A percentile compares a stretch with the other conserved stretches of the same genome.
These are phyloP conservation scores for Litsea cubeba DNA, from an alignment of 164 flowering plant genomes.

Conservation along the genomic window DNA sequence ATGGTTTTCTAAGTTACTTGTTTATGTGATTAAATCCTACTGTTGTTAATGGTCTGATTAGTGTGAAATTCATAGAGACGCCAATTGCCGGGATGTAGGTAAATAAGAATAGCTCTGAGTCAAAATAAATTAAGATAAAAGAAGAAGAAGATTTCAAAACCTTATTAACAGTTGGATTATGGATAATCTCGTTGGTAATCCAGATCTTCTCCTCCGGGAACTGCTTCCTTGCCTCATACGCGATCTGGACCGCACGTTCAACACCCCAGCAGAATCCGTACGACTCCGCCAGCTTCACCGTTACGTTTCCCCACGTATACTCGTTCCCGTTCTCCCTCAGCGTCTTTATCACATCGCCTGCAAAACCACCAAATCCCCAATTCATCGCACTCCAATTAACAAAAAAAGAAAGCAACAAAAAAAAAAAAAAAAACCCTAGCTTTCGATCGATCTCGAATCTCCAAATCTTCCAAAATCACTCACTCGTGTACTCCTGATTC, in stretches of 20 bases:
- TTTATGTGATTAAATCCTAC: too few species aligned
- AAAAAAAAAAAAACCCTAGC: neutral
- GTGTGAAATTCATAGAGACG: too few species aligned
- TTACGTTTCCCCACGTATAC: slow-evolving; percentile 91
- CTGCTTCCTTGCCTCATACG: slow-evolving; percentile 93
- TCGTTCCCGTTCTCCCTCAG: slow-evolving; percentile 78
- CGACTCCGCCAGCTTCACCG: slow-evolving; percentile 77
- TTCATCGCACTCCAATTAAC: neutral
- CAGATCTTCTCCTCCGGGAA: slow-evolving; percentile 88
- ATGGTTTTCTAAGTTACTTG: too few species aligned
- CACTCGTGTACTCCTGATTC: slow-evolving; percentile 85
- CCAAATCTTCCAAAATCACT: slow-evolving; percentile 8
- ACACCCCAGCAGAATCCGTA: slow-evolving; percentile 99
- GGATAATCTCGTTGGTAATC: slow-evolving; percentile 92
- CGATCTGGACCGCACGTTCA: slow-evolving; percentile 97
- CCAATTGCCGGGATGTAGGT: too few species aligned
- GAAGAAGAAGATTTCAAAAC: slow-evolving; percentile 23
- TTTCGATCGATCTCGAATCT: too few species aligned
- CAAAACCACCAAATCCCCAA: neutral
- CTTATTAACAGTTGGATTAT: slow-evolving; percentile 93
- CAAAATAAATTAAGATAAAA: too few species aligned
- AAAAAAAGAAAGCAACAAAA: too few species aligned
- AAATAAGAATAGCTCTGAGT: too few species aligned
- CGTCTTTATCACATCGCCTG: slow-evolving; percentile 85
- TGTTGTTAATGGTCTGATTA: too few species aligned